These are phyloP conservation scores for Syzygium syzygioides DNA, from an alignment of 441 rosid species.

Conservation along the genomic window DNA sequence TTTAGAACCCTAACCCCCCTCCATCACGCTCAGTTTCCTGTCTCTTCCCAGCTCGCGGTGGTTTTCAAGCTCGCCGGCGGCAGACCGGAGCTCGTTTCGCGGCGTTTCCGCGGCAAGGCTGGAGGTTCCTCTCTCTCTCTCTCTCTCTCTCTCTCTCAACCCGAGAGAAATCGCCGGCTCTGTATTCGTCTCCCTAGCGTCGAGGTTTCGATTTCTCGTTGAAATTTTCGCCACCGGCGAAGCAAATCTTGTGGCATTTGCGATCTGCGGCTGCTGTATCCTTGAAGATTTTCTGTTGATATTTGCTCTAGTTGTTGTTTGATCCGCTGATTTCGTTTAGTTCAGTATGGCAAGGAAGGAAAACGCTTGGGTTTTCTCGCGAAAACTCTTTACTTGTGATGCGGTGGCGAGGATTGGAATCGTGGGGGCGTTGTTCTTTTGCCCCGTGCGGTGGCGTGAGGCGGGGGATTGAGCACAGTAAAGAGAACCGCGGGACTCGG, in stretches of 20 bases:
- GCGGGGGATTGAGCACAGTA: background rate
- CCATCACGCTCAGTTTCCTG: background rate
- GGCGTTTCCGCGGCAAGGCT: background rate
- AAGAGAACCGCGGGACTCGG: background rate
- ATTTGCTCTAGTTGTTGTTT: background rate
- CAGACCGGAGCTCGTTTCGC: background rate
- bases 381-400: background rate
- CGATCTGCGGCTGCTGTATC: background rate
- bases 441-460: background rate
- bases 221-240: background rate
- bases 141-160: background rate
- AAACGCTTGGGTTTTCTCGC: background rate
- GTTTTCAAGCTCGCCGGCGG: background rate
- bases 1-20: background rate
- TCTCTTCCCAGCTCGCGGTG: background rate
- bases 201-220: background rate
- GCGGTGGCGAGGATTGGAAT: background rate
- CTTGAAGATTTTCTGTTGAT: background rate
- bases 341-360: background rate
- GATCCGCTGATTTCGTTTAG: background rate
- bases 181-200: background rate
- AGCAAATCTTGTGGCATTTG: background rate
- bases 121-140: background rate
- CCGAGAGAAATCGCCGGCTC: background rate
- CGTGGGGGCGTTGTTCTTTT: background rate